Base-by-base conservation (phyloP, 192 early-diverging fungal genomes). In the Fimicolochytrium jonesii region DNA sequence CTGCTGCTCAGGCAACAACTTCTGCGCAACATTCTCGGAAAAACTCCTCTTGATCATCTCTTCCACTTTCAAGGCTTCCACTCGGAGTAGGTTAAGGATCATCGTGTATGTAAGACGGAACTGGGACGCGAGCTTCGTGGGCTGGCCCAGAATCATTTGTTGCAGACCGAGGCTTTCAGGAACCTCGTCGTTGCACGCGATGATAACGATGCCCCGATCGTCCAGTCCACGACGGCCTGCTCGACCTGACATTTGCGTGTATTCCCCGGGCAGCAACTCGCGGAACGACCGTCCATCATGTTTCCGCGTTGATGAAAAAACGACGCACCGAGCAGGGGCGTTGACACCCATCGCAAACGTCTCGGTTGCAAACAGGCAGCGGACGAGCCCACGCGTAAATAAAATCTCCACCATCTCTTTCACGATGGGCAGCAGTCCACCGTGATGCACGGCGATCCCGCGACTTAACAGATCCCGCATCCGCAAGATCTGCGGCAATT, bases 311-410 rank as follows among this genome's bases (percentile, higher is more conserved):
- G 81, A 82, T 23, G 93, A 92, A 74, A 95, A 99, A 4, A 99
- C 94, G 13, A 99, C 96, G 36, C 89, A 88, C 23, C 83, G 69
- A 17, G 96, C 92, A 9, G 96, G 96, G 83, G 96, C 95, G 71
- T 99, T 99, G 51, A 99, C 92, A 51, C 96, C 96, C 94, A 99
- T 99, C 4, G 96, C 92, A 83, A 99, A 99, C 9, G 96, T 99
- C 72, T 99, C 96, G 2, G 96, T 99, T 0, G 96, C 96, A 83
- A 95, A 97, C 62, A 99, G 72, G 2, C 93, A 88, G 70, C 87
- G 87, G 33, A 99, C 92, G 31, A 97, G 76, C 2, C 92, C 91
- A 32, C 87, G 74, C 17, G 87, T 81, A 78, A 99, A 99, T 60
- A 97, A 59, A 37, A 97, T 93, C 71, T 99, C 96, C 4, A 99